Percentiles rank a stretch among this genome's conserved stretches.
These are phyloP conservation scores for Penicillium aurantiogriseum DNA, from an alignment of 2,329 filamentous ascomycete genomes.

Conservation along the genomic window DNA sequence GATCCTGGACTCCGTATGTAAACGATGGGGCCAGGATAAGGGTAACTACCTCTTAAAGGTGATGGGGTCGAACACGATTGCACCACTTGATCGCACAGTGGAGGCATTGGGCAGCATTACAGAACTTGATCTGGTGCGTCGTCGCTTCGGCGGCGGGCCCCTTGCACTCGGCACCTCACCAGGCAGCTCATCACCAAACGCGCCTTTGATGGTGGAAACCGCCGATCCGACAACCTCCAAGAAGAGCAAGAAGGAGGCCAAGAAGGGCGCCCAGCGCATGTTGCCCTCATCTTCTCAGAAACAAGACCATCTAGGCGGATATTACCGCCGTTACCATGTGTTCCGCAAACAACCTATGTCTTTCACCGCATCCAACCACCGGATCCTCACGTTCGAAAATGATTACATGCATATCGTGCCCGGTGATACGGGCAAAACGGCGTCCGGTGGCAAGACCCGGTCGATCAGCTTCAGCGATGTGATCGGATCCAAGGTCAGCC, in stretches of 20 bases:
- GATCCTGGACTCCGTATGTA: conserved; percentile 62
- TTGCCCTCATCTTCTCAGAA: conserved; percentile 50
- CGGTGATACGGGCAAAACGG: conserved; percentile 52
- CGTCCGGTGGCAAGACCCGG: conserved; percentile 56
- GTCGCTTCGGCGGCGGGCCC: conserved; percentile 61
- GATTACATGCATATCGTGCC: conserved; percentile 68
- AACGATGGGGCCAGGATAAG: conserved; percentile 63
- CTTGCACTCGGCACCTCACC: conserved; percentile 58
- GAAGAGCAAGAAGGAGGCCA: conserved; percentile 45
- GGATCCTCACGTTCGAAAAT: conserved; percentile 62
- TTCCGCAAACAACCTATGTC: conserved; percentile 65
- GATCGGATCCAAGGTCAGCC: conserved; percentile 64
- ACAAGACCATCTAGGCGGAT: conserved; percentile 47
- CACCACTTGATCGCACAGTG: conserved; percentile 63
- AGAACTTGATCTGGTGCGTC: conserved; percentile 61
- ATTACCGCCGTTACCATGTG: conserved; percentile 63
- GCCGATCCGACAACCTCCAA: conserved; percentile 25
- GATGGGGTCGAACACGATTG: conserved; percentile 61
- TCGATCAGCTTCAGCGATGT: conserved; percentile 64
- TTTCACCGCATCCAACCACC: conserved; percentile 60
- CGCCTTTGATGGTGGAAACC: conserved; percentile 57
- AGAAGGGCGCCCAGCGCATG: conserved; percentile 36
- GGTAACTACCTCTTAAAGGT: conserved; percentile 63
- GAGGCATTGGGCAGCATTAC: conserved; percentile 61
- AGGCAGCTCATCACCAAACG: conserved; percentile 62